Evolutionary conservation across 2,329 filamentous ascomycete genomes (phyloP).

Genomic region (Metarhizium brunneum): DNA sequence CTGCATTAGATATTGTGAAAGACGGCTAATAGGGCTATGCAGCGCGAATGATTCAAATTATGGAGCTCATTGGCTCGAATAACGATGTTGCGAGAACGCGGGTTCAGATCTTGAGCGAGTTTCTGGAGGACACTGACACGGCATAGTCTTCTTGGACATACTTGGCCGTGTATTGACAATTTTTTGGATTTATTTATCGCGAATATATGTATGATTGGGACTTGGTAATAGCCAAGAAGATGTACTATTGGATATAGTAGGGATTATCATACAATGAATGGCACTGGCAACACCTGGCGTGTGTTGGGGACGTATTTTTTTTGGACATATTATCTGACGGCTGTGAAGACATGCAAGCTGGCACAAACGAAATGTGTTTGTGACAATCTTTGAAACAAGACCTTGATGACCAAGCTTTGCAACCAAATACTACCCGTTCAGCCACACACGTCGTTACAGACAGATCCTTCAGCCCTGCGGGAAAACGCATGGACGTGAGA

Average conservation of each 20-base stretch:
- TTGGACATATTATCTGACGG: no score
- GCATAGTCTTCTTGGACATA: neutral
- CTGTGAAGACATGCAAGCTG: no score
- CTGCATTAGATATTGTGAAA: neutral
- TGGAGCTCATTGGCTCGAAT: slow-evolving; percentile 49
- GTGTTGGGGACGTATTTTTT: neutral
- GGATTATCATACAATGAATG: neutral
- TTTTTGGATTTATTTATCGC: neutral
- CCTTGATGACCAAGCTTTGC: no score
- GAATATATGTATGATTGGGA: neutral
- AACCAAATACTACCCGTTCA: no score
- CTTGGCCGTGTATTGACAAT: neutral
- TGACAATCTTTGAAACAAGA: no score
- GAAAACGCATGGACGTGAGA: no score
- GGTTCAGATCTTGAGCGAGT: slow-evolving; percentile 48
- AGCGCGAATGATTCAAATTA: slow-evolving; percentile 56
- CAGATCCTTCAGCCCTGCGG: no score
- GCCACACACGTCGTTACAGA: no score
- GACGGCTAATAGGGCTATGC: neutral
- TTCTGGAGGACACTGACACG: slow-evolving; percentile 22
- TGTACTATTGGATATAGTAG: neutral
- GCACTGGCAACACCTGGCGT: neutral
- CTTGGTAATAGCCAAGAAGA: neutral
- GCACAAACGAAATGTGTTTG: no score
- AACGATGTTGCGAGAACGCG: slow-evolving; percentile 51